Evolutionary conservation across 345 rosid genomes (phyloP).

Genomic region (Eucalyptus curtisii): DNA sequence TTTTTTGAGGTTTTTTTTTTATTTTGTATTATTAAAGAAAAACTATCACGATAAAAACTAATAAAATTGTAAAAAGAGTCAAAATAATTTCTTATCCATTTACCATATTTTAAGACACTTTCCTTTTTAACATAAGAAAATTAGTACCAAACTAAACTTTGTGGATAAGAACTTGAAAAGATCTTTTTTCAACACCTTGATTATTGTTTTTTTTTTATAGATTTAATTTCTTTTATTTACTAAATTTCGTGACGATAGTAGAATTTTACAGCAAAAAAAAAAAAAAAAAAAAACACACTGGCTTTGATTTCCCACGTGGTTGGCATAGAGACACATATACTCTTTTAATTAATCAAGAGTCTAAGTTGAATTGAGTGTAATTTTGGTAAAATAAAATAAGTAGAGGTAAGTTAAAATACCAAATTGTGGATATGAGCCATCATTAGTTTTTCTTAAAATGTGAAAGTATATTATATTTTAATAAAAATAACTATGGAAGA

Average conservation of each 20-base stretch:
- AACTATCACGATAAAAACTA: not conserved
- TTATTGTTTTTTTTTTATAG: not conserved
- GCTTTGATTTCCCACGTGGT: not conserved
- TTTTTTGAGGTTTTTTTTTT: not conserved
- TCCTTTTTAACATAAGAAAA: not conserved
- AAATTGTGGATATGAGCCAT: not conserved
- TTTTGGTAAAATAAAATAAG: not conserved
- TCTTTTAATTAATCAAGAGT: not conserved
- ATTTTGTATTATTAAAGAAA: not conserved
- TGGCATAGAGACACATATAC: not conserved
- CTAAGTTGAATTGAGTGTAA: not conserved
- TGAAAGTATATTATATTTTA: not conserved
- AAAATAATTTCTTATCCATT: not conserved
- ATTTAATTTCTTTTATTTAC: not conserved
- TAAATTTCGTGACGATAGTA: not conserved
- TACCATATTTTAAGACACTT: not conserved
- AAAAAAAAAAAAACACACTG: not conserved
- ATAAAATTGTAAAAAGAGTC: not conserved
- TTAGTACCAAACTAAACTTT: not conserved
- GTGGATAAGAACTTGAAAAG: not conserved
- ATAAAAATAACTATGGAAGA: not conserved
- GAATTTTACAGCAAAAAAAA: not conserved
- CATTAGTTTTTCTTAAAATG: not conserved
- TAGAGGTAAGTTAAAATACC: not conserved
- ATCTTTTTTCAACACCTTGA: not conserved